These are phyloP conservation scores for Colletotrichum sp. DNA, from an alignment of 2,329 filamentous ascomycete species.

Conservation along the genomic window DNA sequence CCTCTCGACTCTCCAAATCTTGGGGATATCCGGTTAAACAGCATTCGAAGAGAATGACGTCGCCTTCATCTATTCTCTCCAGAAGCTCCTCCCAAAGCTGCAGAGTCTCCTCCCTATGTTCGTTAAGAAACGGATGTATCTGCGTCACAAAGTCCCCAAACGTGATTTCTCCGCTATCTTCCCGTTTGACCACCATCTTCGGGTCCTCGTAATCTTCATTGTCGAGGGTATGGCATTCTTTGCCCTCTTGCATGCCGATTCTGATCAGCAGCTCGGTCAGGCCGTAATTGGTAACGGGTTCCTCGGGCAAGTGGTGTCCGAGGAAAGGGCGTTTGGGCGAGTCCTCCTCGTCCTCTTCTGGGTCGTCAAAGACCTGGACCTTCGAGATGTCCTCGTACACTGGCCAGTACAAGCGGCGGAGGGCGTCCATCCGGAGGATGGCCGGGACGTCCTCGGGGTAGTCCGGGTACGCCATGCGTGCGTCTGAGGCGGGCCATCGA, in stretches of 20 bases:
- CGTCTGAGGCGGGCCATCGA: not conserved
- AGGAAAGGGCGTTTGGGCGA: not conserved
- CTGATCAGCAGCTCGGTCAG: not conserved
- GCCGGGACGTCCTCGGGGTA: not conserved
- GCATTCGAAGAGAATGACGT: not conserved
- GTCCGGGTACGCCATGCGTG: not conserved
- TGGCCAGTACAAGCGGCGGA: not conserved
- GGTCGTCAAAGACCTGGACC: not conserved
- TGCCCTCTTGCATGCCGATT: not conserved
- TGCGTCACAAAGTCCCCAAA: not conserved
- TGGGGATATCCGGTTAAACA: not conserved
- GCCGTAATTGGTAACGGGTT: not conserved
- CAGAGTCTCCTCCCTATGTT: not conserved
- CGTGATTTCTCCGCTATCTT: not conserved
- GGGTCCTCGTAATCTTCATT: not conserved
- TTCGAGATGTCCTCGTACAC: not conserved
- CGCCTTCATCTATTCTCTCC: not conserved
- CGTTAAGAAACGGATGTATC: not conserved
- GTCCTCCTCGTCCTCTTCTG: not conserved
- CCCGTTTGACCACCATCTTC: not conserved
- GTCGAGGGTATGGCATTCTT: not conserved
- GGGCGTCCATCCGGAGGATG: not conserved
- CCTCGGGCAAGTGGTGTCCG: not conserved
- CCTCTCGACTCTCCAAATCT: not conserved
- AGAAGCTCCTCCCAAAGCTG: not conserved